Conservation (phyloP, 495 filamentous ascomycete species). For the Polyplosphaeria fusca region DNA sequence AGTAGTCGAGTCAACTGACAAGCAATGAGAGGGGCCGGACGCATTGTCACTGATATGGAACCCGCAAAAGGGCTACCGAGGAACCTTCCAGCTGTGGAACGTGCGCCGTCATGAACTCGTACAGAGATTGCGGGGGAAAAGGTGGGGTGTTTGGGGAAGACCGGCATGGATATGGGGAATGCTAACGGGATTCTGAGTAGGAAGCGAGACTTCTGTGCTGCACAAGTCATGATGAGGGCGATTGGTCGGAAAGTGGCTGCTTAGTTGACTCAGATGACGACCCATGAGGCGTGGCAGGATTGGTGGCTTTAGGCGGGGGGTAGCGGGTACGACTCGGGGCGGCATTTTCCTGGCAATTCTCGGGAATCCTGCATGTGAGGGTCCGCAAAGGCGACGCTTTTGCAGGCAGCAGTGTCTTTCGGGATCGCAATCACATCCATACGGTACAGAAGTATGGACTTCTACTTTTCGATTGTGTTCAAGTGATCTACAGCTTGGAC, state of each 20-base stretch:
- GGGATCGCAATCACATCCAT: too few relatives aligned
- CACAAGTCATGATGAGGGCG: background rate
- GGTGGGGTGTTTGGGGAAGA: constrained; percentile 19
- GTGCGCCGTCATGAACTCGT: background rate
- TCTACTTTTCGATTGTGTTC: background rate
- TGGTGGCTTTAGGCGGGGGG: background rate
- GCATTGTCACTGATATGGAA: background rate
- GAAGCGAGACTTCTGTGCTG: background rate
- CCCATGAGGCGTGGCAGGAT: background rate
- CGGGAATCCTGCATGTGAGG: too few relatives aligned
- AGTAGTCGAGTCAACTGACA: constrained; percentile 16
- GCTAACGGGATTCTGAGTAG: background rate
- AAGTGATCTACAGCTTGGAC: constrained; percentile 29
- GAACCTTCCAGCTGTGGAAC: background rate
- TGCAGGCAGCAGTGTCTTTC: too few relatives aligned
- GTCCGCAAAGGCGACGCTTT: too few relatives aligned
- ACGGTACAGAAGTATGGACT: too few relatives aligned
- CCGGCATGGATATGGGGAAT: background rate
- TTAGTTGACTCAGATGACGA: background rate
- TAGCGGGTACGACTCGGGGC: background rate
- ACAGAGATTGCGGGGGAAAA: constrained; percentile 15
- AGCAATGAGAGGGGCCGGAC: background rate
- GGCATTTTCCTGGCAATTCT: background rate
- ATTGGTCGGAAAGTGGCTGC: background rate
- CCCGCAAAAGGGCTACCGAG: constrained; percentile 5